These are phyloP conservation scores for Lipomyces starkeyi DNA, from an alignment of 805 yeast genomes.

Conservation along the genomic window DNA sequence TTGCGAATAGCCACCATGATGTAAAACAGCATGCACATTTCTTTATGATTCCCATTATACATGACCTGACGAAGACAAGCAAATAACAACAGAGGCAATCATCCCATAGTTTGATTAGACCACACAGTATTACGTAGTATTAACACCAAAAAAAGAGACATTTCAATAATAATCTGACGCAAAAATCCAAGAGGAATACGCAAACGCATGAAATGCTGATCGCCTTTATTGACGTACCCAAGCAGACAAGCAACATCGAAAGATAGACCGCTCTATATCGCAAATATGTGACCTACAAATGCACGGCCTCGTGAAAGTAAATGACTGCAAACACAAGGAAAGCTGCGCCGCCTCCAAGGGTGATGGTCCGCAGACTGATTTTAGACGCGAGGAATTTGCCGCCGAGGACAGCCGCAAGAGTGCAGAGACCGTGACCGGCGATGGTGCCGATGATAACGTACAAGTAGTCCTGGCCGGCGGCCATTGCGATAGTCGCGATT, in stretches of 20 bases:
- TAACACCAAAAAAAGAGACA: too few species aligned
- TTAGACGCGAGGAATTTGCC: conserved; percentile 89
- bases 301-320: conserved; percentile 72
- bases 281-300: conserved; percentile 10
- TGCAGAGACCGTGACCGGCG: conserved; percentile 86
- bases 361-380: conserved; percentile 89
- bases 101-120: too few species aligned
- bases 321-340: conserved; percentile 81
- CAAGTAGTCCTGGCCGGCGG: conserved; percentile 94
- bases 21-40: too few species aligned
- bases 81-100: too few species aligned
- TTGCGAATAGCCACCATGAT: too few species aligned
- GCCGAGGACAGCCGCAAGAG: conserved; percentile 89
- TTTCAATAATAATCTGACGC: too few species aligned
- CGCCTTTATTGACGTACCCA: not conserved
- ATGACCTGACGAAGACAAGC: too few species aligned
- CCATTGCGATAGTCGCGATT: conserved; percentile 97
- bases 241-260: not conserved
- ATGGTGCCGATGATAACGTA: conserved; percentile 86
- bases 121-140: too few species aligned
- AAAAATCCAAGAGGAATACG: not conserved
- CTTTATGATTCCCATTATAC: too few species aligned
- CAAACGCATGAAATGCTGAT: not conserved
- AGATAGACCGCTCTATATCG: not conserved
- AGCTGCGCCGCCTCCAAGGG: conserved; percentile 87